Conservation (phyloP, 2,329 filamentous ascomycete genomes). For the Penicillium fuscoglaucum region DNA sequence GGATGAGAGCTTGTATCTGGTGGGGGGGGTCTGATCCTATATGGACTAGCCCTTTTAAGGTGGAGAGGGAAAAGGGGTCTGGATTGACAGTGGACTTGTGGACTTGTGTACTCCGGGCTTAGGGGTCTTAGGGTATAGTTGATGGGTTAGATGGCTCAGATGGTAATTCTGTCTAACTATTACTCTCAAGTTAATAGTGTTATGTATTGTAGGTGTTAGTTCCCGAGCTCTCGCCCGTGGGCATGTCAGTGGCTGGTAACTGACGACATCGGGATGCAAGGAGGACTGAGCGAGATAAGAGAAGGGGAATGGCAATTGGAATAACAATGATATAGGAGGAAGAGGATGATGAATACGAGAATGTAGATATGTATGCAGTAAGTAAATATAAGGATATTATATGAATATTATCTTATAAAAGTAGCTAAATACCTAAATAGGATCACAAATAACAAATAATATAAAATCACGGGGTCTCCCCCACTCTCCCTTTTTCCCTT, state of each 20-base stretch:
- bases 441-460: not conserved
- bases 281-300: slow-evolving; percentile 1
- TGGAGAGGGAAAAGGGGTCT: not conserved
- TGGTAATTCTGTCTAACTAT: not conserved
- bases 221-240: slow-evolving; percentile 2
- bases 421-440: not conserved
- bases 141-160: not conserved
- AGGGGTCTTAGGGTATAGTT: not conserved
- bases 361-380: not conserved
- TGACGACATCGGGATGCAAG: slow-evolving; percentile 13
- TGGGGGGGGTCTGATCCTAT: not conserved
- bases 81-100: not conserved
- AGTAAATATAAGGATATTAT: not conserved
- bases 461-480: slow-evolving; percentile 4
- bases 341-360: not conserved
- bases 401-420: not conserved
- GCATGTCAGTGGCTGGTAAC: slow-evolving; percentile 11
- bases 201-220: not conserved
- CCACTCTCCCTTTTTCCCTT: slow-evolving; percentile 8
- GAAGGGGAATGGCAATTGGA: not conserved
- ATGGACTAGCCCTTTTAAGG: not conserved
- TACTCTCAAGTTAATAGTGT: not conserved
- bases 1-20: slow-evolving; percentile 1
- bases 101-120: not conserved
- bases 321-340: not conserved